phyloP scores from a whole-genome alignment of 2,329 filamentous ascomycete species.

The Pseudocercospora pini-densiflorae region DNA sequence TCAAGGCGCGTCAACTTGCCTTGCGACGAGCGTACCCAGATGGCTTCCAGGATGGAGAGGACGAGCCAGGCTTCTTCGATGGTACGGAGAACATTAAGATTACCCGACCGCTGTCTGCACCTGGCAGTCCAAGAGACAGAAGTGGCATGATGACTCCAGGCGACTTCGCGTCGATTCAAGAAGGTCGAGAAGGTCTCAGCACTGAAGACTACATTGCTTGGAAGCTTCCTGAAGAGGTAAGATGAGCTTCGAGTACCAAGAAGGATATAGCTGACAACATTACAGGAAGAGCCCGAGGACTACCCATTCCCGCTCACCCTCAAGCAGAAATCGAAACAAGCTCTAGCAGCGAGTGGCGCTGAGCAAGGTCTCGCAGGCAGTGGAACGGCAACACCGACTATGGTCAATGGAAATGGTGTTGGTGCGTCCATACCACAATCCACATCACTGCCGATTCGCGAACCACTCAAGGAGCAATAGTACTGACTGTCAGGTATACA shows the following conservation, averaged over 20 bases:
- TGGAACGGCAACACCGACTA: slow-evolving; percentile 30
- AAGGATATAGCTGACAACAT: slow-evolving; percentile 12
- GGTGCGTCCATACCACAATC: not conserved
- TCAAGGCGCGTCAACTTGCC: slow-evolving; percentile 93
- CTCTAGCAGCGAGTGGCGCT: not conserved
- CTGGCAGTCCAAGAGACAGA: slow-evolving; percentile 87
- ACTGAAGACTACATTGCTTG: slow-evolving; percentile 98
- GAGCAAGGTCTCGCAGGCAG: slow-evolving; percentile 18
- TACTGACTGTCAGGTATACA: not conserved
- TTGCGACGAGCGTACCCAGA: slow-evolving; percentile 87
- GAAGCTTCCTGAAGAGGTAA: slow-evolving; percentile 79
- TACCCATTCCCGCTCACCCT: slow-evolving; percentile 74
- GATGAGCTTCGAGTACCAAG: not conserved
- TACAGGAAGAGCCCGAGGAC: slow-evolving; percentile 77
- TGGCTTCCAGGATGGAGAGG: slow-evolving; percentile 74
- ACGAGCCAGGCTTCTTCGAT: slow-evolving; percentile 85
- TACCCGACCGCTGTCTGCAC: slow-evolving; percentile 88
- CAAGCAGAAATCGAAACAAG: slow-evolving; percentile 49
- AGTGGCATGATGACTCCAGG: slow-evolving; percentile 99
- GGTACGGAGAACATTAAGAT: slow-evolving; percentile 89
- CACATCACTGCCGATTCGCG: slow-evolving; percentile 24
- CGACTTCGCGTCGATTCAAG: slow-evolving; percentile 95
- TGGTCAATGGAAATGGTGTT: slow-evolving; percentile 29
- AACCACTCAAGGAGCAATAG: slow-evolving; percentile 9
- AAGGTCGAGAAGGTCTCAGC: slow-evolving; percentile 87